Conservation (phyloP, 495 filamentous ascomycete species). For the Amphirosellinia nigrospora region DNA sequence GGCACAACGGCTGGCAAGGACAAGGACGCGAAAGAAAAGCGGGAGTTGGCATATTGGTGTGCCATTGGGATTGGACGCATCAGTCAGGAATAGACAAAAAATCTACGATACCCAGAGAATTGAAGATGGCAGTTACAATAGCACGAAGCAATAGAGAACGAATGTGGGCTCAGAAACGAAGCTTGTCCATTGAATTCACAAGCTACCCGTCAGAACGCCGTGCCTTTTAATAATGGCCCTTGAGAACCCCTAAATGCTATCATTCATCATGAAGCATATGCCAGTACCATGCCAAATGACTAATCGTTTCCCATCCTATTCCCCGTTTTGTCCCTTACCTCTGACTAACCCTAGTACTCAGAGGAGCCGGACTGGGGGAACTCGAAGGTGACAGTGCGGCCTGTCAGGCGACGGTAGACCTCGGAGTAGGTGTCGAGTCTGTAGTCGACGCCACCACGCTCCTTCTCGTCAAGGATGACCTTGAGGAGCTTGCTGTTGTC, state of each 20-base stretch:
- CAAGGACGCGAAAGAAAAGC: conserved; percentile 56
- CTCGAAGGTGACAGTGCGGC: conserved; percentile 93
- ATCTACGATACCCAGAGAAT: conserved; percentile 40
- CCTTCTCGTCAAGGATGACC: conserved; percentile 99
- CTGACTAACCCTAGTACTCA: conserved; percentile 72
- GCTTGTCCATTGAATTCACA: conserved; percentile 31
- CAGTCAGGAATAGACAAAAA: conserved; percentile 41
- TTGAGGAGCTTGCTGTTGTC: conserved; percentile 97
- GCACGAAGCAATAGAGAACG: conserved; percentile 13
- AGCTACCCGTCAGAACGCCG: conserved; percentile 31
- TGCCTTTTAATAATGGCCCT: conserved; percentile 26
- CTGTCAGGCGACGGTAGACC: conserved; percentile 95
- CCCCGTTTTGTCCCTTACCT: conserved; percentile 10
- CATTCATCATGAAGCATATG: conserved; percentile 28
- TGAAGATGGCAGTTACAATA: conserved; percentile 1
- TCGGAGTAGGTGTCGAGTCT: conserved; percentile 98
- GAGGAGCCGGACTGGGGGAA: conserved; percentile 81
- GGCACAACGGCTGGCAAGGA: conserved; percentile 44
- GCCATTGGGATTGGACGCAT: conserved; percentile 89
- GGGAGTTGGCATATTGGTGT: conserved; percentile 94
- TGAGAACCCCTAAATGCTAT: conserved; percentile 28
- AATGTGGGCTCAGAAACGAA: conserved; percentile 26
- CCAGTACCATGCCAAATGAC: conserved; percentile 23
- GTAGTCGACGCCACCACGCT: conserved; percentile 97
- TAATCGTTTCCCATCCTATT: conserved; percentile 18